Evolutionary conservation across 2,329 filamentous ascomycete species (phyloP), one percentile per base, ranked within the genome.

Genomic region (Colletotrichum caudatum): DNA sequence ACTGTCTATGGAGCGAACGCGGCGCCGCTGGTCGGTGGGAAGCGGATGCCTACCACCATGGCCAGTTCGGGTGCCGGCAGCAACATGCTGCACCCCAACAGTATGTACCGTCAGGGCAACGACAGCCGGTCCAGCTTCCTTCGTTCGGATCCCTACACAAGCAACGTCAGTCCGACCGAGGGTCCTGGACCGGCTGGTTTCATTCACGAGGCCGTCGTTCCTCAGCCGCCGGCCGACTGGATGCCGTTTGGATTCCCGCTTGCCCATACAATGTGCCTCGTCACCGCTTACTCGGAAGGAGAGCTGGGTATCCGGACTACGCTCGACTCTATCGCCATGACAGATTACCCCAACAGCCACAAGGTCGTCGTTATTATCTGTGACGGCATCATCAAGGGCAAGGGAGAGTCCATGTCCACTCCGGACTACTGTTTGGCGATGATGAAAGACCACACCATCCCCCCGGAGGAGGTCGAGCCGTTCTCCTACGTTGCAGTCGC

Each of bases 281-380:
- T 99, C 62, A 99, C 97, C 35, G 94, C 94, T 23, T 99, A 99
- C 81, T 99, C 96, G 0, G 96, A 99, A 84, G 96, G 96, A 75
- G 94, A 92, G 74, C 92, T 97, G 72, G 96, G 95, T 78, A 89
- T 99, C 67, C 92, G 96, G 59, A 97, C 95, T 0, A 99, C 96
- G 0, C 85, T 99, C 37, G 95, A 99, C 82, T 99, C 96, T 0
- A 92, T 99, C 79, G 96, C 95, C 61, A 97, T 94, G 82, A 99
- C 96, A 3, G 97, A 99, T 81, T 99, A 99, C 77, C 96, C 96
- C 61, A 99, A 99, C 87, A 98, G 95, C 81, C 97, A 99, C 88
- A 99, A 99, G 83, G 90, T 95, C 37, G 96, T 99, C 76, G 88
- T 99, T 72, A 93, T 98, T 77, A 93, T 99, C 77, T 99, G 96